Percentiles rank a stretch among this genome's conserved stretches.
These are phyloP conservation scores for Komagataella pastoris DNA, from an alignment of 805 yeast genomes.

Conservation along the genomic window DNA sequence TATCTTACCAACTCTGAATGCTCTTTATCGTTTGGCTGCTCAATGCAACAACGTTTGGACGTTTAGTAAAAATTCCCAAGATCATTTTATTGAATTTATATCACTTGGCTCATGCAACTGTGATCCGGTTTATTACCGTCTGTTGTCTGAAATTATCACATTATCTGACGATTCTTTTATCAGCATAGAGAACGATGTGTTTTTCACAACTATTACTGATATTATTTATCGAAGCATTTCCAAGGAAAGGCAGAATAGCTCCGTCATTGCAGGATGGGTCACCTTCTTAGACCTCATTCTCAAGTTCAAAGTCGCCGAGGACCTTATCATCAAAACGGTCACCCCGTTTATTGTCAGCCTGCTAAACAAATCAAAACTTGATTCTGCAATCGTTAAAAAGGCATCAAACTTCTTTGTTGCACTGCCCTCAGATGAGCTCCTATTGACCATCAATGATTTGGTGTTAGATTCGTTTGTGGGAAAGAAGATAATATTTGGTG, in stretches of 20 bases:
- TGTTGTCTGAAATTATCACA: conserved; percentile 10
- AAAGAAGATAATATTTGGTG: no score
- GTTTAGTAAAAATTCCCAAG: conserved; percentile 28
- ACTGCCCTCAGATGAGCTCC: not conserved
- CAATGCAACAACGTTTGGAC: conserved; percentile 39
- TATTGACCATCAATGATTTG: not conserved
- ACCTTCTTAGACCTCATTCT: not conserved
- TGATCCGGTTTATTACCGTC: conserved; percentile 31
- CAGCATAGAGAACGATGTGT: conserved; percentile 10
- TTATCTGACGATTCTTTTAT: conserved; percentile 4
- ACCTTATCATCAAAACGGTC: not conserved
- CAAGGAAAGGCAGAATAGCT: not conserved
- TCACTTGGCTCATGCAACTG: conserved; percentile 42
- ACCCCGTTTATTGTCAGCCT: not conserved
- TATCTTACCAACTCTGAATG: conserved; percentile 33
- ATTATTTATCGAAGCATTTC: not conserved
- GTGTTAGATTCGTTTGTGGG: not conserved
- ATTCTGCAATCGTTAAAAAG: not conserved
- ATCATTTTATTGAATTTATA: conserved; percentile 31
- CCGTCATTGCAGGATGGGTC: not conserved
- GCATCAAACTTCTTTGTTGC: not conserved
- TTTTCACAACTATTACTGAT: not conserved
- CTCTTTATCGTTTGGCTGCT: conserved; percentile 30
- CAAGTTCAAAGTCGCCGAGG: not conserved
- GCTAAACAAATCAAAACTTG: not conserved